Evolutionary conservation across 495 filamentous ascomycete species (phyloP).

Genomic region (Annulohypoxylon bovei): DNA sequence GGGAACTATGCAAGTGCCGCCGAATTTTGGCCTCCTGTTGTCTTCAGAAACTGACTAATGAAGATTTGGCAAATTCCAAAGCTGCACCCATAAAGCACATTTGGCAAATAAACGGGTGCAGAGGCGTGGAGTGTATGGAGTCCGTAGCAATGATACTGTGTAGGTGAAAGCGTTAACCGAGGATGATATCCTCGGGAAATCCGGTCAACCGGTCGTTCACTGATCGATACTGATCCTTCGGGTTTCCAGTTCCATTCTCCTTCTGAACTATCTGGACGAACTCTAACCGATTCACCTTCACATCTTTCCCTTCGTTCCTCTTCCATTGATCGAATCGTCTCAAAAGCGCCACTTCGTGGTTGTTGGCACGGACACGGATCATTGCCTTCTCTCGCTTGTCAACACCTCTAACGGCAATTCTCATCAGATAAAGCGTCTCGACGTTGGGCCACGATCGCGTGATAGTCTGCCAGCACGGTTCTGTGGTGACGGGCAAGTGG

Average conservation of each 20-base stretch:
- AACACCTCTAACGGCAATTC: slow-evolving; percentile 36
- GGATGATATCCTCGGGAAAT: slow-evolving; percentile 40
- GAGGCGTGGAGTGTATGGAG: background rate
- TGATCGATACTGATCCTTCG: slow-evolving; percentile 27
- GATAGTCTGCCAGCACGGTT: slow-evolving; percentile 43
- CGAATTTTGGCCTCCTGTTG: background rate
- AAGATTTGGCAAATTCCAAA: background rate
- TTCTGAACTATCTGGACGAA: slow-evolving; percentile 39
- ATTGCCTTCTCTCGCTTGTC: slow-evolving; percentile 42
- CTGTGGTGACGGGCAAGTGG: slow-evolving; percentile 3
- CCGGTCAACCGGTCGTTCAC: slow-evolving; percentile 40
- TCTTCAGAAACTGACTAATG: background rate
- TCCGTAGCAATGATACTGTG: background rate
- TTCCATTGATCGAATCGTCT: slow-evolving; percentile 42
- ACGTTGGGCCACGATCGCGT: slow-evolving; percentile 43
- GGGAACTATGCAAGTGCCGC: background rate
- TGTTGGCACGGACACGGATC: slow-evolving; percentile 39
- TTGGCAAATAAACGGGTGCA: background rate
- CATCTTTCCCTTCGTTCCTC: slow-evolving; percentile 12
- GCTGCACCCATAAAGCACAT: background rate
- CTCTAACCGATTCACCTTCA: slow-evolving; percentile 31
- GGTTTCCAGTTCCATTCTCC: slow-evolving; percentile 11
- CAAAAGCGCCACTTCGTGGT: slow-evolving; percentile 21
- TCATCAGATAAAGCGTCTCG: slow-evolving; percentile 45
- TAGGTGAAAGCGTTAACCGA: slow-evolving; percentile 16